Conservation (phyloP, 495 filamentous ascomycete species). For the Hyaloscypha variabilis region DNA sequence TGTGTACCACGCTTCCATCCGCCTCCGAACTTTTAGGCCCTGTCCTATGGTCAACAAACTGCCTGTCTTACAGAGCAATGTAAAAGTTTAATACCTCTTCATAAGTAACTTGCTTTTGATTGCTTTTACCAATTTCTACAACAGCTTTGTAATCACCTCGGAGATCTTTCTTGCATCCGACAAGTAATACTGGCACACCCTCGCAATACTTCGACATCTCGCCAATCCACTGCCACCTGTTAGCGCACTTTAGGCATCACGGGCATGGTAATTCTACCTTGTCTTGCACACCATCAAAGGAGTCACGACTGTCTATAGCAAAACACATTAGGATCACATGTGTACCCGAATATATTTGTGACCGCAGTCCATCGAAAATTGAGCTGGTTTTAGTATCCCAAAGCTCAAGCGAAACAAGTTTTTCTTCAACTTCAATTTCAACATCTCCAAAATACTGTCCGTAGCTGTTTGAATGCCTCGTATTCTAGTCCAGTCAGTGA, state of each 20-base stretch:
- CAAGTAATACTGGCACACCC: constrained; percentile 75
- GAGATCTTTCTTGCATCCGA: constrained; percentile 82
- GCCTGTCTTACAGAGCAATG: not conserved
- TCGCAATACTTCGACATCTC: constrained; percentile 81
- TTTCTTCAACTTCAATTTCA: constrained; percentile 29
- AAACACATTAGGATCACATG: constrained; percentile 41
- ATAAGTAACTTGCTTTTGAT: constrained; percentile 68
- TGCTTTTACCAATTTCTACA: constrained; percentile 72
- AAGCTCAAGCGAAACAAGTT: constrained; percentile 34
- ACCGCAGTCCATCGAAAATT: constrained; percentile 38
- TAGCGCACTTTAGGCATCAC: not conserved
- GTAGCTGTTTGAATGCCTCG: constrained; percentile 24
- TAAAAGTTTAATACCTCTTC: constrained; percentile 49
- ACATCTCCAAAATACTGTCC: constrained; percentile 36
- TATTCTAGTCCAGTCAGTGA: constrained; percentile 2
- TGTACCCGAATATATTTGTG: constrained; percentile 34
- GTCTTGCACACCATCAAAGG: constrained; percentile 37
- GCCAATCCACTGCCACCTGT: constrained; percentile 65
- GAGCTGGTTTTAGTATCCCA: constrained; percentile 40
- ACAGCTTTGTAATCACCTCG: constrained; percentile 74
- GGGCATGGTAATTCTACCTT: constrained; percentile 22
- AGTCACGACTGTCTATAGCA: constrained; percentile 35
- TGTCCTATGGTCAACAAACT: constrained; percentile 1
- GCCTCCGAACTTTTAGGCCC: constrained; percentile 52
- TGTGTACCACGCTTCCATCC: constrained; percentile 60